phyloP scores from a whole-genome alignment of 148 eudicot genomes.

The Hydrangea macrophylla region DNA sequence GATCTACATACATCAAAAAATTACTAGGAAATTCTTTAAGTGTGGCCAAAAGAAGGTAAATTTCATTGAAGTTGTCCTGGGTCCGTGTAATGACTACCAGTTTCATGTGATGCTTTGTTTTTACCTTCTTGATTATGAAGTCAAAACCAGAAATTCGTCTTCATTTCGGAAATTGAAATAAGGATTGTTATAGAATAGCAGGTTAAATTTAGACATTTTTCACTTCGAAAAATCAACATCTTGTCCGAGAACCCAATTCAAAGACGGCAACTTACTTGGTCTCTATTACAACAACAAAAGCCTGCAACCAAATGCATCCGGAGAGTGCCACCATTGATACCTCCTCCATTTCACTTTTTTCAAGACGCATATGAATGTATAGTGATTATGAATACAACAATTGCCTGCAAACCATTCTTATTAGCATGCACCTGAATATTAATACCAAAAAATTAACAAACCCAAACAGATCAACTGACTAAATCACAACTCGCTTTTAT shows the following conservation, averaged over 20 bases:
- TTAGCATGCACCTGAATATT: conserved; percentile 9
- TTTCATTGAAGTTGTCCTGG: too few relatives aligned
- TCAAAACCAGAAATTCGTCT: too few relatives aligned
- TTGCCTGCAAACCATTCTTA: conserved; percentile 57
- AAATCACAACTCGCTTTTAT: not conserved
- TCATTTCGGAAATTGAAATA: too few relatives aligned
- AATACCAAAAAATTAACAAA: not conserved
- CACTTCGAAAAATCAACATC: not conserved
- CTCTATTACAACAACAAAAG: conserved; percentile 85
- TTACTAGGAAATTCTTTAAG: too few relatives aligned
- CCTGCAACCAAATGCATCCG: conserved; percentile 99
- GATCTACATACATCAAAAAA: too few relatives aligned
- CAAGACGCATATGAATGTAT: conserved; percentile 72
- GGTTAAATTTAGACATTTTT: not conserved
- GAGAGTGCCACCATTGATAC: conserved; percentile 94
- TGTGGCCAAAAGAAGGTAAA: too few relatives aligned
- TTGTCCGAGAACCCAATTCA: not conserved
- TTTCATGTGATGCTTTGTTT: not conserved
- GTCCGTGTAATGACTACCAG: not conserved
- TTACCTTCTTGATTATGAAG: not conserved
- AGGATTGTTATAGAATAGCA: not conserved
- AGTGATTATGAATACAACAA: conserved; percentile 75
- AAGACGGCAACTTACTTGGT: conserved; percentile 66
- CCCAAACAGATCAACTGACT: not conserved
- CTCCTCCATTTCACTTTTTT: conserved; percentile 94